phyloP scores from a whole-genome alignment of 164 flowering plant genomes.

The Hamamelis virginiana region DNA sequence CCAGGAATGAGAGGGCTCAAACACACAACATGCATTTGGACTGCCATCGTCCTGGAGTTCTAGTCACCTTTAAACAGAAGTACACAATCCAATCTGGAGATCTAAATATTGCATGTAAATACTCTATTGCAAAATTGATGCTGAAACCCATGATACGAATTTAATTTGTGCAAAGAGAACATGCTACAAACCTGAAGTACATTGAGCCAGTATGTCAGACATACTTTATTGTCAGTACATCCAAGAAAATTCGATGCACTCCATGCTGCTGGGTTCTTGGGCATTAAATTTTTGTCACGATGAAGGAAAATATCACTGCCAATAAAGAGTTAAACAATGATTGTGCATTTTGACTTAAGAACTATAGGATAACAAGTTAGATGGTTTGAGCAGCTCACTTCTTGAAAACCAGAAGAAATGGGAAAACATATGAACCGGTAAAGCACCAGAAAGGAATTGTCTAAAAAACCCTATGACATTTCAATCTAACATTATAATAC shows the following conservation, averaged over 20 bases:
- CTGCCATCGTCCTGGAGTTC: no score
- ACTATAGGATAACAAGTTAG: neutral
- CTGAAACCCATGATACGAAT: no score
- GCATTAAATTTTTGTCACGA: constrained; percentile 81
- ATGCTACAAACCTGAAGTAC: constrained; percentile 71
- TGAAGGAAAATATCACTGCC: constrained; percentile 92
- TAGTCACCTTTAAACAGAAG: no score
- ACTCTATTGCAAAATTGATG: no score
- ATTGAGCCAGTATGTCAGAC: constrained; percentile 94
- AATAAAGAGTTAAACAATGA: constrained; percentile 21
- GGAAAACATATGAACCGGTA: neutral
- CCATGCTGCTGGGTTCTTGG: constrained; percentile 90
- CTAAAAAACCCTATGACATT: neutral
- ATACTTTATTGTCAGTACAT: constrained; percentile 55
- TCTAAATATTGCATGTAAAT: no score
- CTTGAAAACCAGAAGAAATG: neutral
- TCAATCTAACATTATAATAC: neutral
- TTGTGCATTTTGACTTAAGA: constrained; percentile 3
- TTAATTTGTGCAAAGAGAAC: neutral
- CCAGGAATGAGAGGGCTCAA: no score
- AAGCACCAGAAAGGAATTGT: neutral
- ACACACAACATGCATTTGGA: no score
- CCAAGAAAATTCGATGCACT: constrained; percentile 99
- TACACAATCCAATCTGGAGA: no score
- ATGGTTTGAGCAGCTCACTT: neutral